These are phyloP conservation scores for Coemansia sp. DNA, from an alignment of 192 early-diverging fungal genomes.

Conservation along the genomic window DNA sequence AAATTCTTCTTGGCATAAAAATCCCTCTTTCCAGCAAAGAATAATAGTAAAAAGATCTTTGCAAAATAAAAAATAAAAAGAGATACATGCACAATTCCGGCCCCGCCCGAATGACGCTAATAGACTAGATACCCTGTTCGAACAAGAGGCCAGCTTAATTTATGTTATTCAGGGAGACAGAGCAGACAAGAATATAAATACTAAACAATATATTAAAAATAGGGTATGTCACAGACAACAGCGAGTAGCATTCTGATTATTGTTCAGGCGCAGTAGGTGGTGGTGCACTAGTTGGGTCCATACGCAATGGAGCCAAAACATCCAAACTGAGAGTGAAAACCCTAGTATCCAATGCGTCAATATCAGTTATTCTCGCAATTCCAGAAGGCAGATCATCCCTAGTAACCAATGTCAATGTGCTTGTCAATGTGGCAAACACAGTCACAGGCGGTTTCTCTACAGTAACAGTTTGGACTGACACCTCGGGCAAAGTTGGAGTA, in stretches of 20 bases:
- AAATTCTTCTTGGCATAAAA: not conserved
- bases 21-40: not conserved
- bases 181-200: no score
- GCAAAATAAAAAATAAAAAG: not conserved
- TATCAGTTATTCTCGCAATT: not conserved
- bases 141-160: no score
- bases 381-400: not conserved
- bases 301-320: not conserved
- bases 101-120: not conserved
- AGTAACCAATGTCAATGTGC: not conserved
- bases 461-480: not conserved
- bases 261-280: not conserved
- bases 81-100: not conserved
- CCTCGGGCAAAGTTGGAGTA: not conserved
- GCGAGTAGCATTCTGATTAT: not conserved
- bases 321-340: not conserved
- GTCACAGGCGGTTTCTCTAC: not conserved
- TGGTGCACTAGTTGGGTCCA: not conserved
- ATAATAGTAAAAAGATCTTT: not conserved
- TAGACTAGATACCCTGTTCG: no score
- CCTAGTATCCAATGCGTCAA: not conserved
- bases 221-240: no score
- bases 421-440: constrained; percentile 1
- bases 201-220: no score
- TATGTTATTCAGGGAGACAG: no score